These are phyloP conservation scores for Persicaria tinctoria DNA, from an alignment of 148 eudicot genomes.

Conservation along the genomic window DNA sequence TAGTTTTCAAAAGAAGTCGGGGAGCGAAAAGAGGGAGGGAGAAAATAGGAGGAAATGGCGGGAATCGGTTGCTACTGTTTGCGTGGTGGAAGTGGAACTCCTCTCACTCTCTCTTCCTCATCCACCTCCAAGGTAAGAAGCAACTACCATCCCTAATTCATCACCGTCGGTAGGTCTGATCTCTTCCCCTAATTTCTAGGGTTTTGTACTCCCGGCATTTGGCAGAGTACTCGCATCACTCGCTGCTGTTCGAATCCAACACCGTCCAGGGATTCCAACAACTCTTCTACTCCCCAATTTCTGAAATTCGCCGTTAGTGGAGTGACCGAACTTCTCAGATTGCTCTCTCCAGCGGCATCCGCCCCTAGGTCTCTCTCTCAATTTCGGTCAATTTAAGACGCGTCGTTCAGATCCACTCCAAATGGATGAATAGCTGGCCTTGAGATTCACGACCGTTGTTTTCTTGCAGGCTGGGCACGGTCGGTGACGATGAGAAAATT, in stretches of 20 bases:
- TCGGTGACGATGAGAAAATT: constrained; percentile 21
- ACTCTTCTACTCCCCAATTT: constrained; percentile 28
- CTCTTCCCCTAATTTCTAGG: background rate
- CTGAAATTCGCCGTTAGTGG: constrained; percentile 35
- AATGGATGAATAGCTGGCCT: background rate
- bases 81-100: background rate
- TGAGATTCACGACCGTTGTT: too few relatives aligned
- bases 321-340: constrained; percentile 50
- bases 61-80: constrained; percentile 12
- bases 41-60: constrained; percentile 18
- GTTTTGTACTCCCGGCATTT: background rate
- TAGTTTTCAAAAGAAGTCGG: background rate
- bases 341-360: constrained; percentile 25
- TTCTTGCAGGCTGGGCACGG: constrained; percentile 29
- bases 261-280: constrained; percentile 4
- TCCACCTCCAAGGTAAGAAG: background rate
- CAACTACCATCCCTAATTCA: background rate
- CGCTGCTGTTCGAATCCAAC: constrained; percentile 30
- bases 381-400: background rate
- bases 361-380: background rate
- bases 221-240: constrained; percentile 18
- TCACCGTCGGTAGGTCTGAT: background rate
- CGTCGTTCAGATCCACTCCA: background rate
- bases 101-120: background rate
- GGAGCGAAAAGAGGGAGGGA: background rate